Base-by-base conservation (phyloP, 352 stramenopile species). In the Phytophthora colocasiae region DNA sequence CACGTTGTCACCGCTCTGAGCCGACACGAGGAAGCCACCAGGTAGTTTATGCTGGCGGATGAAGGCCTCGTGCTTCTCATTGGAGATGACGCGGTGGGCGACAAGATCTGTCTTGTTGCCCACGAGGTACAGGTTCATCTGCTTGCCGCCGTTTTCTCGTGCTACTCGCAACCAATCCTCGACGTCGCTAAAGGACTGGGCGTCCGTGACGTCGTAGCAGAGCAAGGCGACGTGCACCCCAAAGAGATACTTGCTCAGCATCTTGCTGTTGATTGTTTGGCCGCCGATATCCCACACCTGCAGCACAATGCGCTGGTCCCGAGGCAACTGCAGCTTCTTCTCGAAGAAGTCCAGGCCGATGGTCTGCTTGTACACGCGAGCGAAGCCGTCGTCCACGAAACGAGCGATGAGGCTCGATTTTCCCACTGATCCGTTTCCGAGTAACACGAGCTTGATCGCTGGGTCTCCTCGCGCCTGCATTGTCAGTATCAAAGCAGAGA, bases 261-360 rank as follows among this genome's bases (percentile, higher is more conserved):
- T 97, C 58, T 90, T 92, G 70, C 88, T 96, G 66, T 81, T 85
- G 59, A 93, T 92, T n/a, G 77, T 95, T 63, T 97, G 90, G 8
- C 89, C 88, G 15, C 89, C 90, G 48, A 96, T 96, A 75, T 97
- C 91, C 87, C 88, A 96, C 7, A 97, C 80, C 58, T 96, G 85
- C 19, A 96, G 73, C 43, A 93, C 79, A 26, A 92, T 78, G 0
- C 78, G 72, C 63, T 93, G 75, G 61, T 93, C 84, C 7, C 84
- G 80, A n/a, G 85, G 76, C 12, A 96, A 80, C 32, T 83, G 63
- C 12, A 96, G 76, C 58, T 87, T 90, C 66, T 96, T 96, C 73
- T 96, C 86, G 60, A 86, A 97, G 55, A 96, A 96, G 70, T 96
- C 89, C 15, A 95, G 68, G 7, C 88, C 85, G 49, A 96, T 83